These are phyloP conservation scores for Furcasterigmium sp. DNA, from an alignment of 2,329 filamentous ascomycete species.

Conservation along the genomic window DNA sequence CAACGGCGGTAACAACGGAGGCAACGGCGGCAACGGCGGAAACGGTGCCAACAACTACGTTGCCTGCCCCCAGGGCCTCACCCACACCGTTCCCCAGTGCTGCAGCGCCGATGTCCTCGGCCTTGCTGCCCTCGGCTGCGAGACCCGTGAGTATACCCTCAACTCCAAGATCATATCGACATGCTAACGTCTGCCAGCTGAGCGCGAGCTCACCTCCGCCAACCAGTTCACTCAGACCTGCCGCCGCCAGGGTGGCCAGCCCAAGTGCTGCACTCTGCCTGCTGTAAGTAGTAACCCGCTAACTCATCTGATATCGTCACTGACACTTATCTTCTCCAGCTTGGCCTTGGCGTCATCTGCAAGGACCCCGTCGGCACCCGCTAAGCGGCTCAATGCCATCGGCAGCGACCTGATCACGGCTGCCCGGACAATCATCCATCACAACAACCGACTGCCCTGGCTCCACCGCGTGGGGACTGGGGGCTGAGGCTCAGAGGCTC, in stretches of 20 bases:
- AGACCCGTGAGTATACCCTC: slow-evolving; percentile 19
- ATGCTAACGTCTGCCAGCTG: slow-evolving; percentile 13
- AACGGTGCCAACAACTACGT: slow-evolving; percentile 1
- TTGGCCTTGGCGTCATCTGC: too few species aligned
- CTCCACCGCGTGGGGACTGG: too few species aligned
- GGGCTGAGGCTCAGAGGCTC: too few species aligned
- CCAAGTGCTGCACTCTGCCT: slow-evolving; percentile 52
- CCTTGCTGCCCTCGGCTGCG: slow-evolving; percentile 52
- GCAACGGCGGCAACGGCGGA: neutral
- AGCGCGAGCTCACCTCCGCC: slow-evolving; percentile 26
- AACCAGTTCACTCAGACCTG: slow-evolving; percentile 41
- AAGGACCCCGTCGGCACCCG: too few species aligned
- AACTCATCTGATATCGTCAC: too few species aligned
- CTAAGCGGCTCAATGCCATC: too few species aligned
- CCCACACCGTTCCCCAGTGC: slow-evolving; percentile 41
- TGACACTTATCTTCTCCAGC: too few species aligned
- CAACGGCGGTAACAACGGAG: neutral
- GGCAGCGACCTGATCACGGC: too few species aligned
- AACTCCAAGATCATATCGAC: neutral
- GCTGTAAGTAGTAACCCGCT: too few species aligned
- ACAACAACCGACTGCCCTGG: too few species aligned
- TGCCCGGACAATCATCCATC: too few species aligned
- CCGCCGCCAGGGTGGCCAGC: slow-evolving; percentile 42
- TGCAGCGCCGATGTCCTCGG: slow-evolving; percentile 58
- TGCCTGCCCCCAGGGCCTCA: slow-evolving; percentile 37